Evolutionary conservation across 2,329 filamentous ascomycete genomes (phyloP).

Genomic region (Trichoderma sp.): DNA sequence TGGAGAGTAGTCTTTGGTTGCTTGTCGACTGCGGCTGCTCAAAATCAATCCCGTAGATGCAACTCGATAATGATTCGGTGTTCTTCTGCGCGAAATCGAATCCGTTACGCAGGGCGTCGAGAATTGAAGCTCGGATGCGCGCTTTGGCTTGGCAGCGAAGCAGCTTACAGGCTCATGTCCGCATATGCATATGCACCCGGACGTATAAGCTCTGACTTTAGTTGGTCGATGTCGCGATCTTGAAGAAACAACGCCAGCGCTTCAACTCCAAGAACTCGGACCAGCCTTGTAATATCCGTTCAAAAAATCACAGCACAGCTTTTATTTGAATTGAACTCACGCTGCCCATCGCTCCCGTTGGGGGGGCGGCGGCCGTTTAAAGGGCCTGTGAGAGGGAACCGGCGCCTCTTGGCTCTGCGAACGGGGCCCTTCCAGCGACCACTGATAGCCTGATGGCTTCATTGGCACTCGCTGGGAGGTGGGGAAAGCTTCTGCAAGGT

Average conservation of each 20-base stretch:
- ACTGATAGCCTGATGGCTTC: neutral
- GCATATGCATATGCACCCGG: neutral
- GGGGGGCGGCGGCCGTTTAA: neutral
- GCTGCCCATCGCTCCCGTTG: neutral
- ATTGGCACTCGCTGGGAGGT: neutral
- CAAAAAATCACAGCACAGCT: neutral
- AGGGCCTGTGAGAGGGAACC: conserved; percentile 3
- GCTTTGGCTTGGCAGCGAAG: neutral
- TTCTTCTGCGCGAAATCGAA: neutral
- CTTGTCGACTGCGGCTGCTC: neutral
- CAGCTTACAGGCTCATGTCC: conserved; percentile 8
- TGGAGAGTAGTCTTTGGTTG: neutral
- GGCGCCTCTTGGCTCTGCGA: conserved; percentile 2
- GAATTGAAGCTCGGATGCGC: neutral
- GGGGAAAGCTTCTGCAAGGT: conserved; percentile 16
- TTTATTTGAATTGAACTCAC: neutral
- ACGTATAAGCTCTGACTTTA: neutral
- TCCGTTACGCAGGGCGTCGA: neutral
- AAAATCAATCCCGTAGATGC: neutral
- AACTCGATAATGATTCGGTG: neutral
- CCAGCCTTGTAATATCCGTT: neutral
- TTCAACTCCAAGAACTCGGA: neutral
- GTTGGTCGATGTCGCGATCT: neutral
- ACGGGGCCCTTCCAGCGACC: neutral
- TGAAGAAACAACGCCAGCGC: neutral